Percentiles rank a stretch among this genome's conserved stretches.
Evolutionary conservation across 805 yeast genomes (phyloP).

Genomic region (Saitoella complicata): DNA sequence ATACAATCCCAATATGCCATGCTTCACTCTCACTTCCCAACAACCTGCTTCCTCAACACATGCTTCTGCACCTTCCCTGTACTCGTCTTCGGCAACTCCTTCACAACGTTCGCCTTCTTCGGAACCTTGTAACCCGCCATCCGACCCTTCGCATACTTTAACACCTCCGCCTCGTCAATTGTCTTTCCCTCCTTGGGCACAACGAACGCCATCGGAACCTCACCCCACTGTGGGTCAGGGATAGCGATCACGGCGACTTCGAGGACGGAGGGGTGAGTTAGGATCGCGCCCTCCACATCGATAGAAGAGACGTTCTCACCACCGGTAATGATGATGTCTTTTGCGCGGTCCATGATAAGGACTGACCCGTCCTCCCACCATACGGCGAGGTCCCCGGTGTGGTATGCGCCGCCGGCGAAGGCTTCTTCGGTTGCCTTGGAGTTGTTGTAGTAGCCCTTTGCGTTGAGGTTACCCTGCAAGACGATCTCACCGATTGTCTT

Average conservation of each 20-base stretch:
- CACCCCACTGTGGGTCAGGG: slow-evolving; percentile 21
- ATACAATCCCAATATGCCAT: no score
- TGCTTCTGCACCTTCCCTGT: slow-evolving; percentile 23
- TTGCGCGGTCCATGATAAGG: slow-evolving; percentile 21
- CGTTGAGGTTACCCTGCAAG: slow-evolving; percentile 19
- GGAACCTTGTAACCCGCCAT: slow-evolving; percentile 24
- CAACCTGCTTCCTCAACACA: slow-evolving; percentile 17
- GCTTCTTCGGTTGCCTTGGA: slow-evolving; percentile 20
- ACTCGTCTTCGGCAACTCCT: slow-evolving; percentile 22
- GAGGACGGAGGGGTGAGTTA: slow-evolving; percentile 16
- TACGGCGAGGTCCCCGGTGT: slow-evolving; percentile 21
- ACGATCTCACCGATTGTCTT: slow-evolving; percentile 22
- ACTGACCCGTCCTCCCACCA: slow-evolving; percentile 21
- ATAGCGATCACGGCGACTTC: slow-evolving; percentile 22
- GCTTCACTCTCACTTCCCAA: not conserved
- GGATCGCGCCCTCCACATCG: slow-evolving; percentile 18
- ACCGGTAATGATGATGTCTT: slow-evolving; percentile 24
- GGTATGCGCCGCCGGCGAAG: slow-evolving; percentile 17
- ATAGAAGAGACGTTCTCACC: slow-evolving; percentile 25
- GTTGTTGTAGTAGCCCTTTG: slow-evolving; percentile 21
- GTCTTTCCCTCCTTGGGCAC: slow-evolving; percentile 3
- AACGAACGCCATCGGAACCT: slow-evolving; percentile 21
- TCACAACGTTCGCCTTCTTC: slow-evolving; percentile 15
- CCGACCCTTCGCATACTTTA: slow-evolving; percentile 14
- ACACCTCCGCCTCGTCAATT: slow-evolving; percentile 7